Evolutionary conservation across 805 yeast genomes (phyloP).

Genomic region (Lipomyces starkeyi): DNA sequence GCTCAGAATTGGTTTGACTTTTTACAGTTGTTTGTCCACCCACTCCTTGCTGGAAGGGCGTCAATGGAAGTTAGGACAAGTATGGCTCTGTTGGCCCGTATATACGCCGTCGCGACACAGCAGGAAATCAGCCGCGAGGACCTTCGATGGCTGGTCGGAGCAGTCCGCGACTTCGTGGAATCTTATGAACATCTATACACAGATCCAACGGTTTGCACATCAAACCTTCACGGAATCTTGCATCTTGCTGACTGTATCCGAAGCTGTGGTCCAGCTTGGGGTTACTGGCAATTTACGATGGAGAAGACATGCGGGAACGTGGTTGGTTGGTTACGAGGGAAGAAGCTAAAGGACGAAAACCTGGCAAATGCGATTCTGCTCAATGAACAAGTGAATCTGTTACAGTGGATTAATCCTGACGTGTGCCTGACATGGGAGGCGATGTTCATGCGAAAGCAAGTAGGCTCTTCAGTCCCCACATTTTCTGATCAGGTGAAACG

Average conservation of each 20-base stretch:
- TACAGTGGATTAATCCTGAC: not conserved
- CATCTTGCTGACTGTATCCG: not conserved
- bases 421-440: not conserved
- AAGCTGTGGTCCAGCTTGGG: slow-evolving; percentile 4
- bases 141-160: too few relatives aligned
- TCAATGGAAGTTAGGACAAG: not conserved
- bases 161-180: too few relatives aligned
- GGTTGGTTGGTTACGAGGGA: not conserved
- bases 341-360: not conserved
- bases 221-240: not conserved
- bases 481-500: not conserved
- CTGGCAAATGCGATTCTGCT: not conserved
- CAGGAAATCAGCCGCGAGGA: too few relatives aligned
- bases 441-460: not conserved
- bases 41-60: not conserved
- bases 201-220: slow-evolving; percentile 2
- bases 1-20: slow-evolving; percentile 6
- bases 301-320: slow-evolving; percentile 1
- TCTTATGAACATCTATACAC: not conserved
- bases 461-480: not conserved
- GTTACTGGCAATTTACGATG: not conserved
- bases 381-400: not conserved
- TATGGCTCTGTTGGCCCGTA: too few relatives aligned
- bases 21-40: not conserved
- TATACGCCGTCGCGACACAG: too few relatives aligned